phyloP scores from a whole-genome alignment of 2,329 filamentous ascomycete species.

The Ophiognomonia clavigignenti-juglandacearum region DNA sequence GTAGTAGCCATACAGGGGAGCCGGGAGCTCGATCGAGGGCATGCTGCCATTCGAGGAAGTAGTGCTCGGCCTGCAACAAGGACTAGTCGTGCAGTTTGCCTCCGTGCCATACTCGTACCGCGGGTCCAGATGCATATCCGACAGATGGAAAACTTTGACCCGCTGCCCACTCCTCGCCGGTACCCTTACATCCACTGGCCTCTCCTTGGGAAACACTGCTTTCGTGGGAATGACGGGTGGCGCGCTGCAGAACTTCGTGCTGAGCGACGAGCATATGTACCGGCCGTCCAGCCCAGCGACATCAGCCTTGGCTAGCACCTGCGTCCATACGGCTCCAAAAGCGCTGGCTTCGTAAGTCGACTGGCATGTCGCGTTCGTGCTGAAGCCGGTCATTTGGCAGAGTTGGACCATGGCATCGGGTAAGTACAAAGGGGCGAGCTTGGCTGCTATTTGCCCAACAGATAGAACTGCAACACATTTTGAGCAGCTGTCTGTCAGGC shows the following conservation, averaged over 20 bases:
- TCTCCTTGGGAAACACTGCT: slow-evolving; percentile 50
- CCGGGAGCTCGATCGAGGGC: slow-evolving; percentile 39
- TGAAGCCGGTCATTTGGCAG: slow-evolving; percentile 42
- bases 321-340: slow-evolving; percentile 53
- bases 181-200: slow-evolving; percentile 36
- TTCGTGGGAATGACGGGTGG: slow-evolving; percentile 40
- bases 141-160: slow-evolving; percentile 52
- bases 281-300: slow-evolving; percentile 49
- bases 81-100: slow-evolving; percentile 43
- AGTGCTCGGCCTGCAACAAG: slow-evolving; percentile 47
- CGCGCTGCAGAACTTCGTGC: slow-evolving; percentile 39
- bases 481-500: slow-evolving; percentile 39
- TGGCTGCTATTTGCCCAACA: slow-evolving; percentile 45
- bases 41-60: slow-evolving; percentile 26
- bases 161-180: slow-evolving; percentile 46
- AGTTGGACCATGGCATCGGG: slow-evolving; percentile 46
- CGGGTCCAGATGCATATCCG: slow-evolving; percentile 51
- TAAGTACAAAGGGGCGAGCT: slow-evolving; percentile 40
- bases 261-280: slow-evolving; percentile 51
- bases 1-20: slow-evolving; percentile 50
- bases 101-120: slow-evolving; percentile 48
- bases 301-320: slow-evolving; percentile 49
- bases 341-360: slow-evolving; percentile 39
- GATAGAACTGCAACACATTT: slow-evolving; percentile 48
- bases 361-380: slow-evolving; percentile 41